A percentile compares a stretch with the other conserved stretches of the same genome.
Evolutionary conservation across 2,329 filamentous ascomycete species (phyloP).

Genomic region (Aspergillus piperis): DNA sequence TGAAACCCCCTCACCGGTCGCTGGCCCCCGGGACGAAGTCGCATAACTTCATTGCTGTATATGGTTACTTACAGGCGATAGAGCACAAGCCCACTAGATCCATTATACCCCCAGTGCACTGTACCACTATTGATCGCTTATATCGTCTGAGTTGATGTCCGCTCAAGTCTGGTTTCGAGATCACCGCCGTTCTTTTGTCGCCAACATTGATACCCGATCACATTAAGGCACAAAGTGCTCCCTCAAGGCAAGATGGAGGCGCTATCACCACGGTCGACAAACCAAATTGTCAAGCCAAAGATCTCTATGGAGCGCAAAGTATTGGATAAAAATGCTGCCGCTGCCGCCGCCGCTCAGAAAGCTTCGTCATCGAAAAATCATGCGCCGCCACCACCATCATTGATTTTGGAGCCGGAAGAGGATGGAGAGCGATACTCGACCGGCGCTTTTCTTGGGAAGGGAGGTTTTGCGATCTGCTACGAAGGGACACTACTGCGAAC

Average conservation of each 20-base stretch:
- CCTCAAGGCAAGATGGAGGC: conserved; percentile 45
- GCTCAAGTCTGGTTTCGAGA: conserved; percentile 16
- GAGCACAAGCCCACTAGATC: conserved; percentile 11
- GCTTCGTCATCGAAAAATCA: conserved; percentile 44
- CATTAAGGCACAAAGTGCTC: background rate
- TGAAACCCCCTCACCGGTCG: background rate
- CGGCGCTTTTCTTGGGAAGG: conserved; percentile 51
- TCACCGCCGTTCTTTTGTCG: conserved; percentile 1
- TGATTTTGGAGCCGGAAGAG: conserved; percentile 48
- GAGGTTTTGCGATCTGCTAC: conserved; percentile 54
- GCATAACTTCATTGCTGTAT: conserved; percentile 1
- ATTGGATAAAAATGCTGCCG: conserved; percentile 38
- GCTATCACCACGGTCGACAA: conserved; percentile 51
- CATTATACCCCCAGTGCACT: conserved; percentile 21
- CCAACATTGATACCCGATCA: conserved; percentile 4
- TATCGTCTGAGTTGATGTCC: conserved; percentile 24
- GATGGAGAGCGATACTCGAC: conserved; percentile 49
- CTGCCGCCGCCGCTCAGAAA: conserved; percentile 32
- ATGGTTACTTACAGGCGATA: background rate
- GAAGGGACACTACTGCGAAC: conserved; percentile 49
- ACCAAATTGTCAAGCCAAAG: conserved; percentile 48
- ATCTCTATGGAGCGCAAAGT: conserved; percentile 41
- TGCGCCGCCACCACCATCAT: conserved; percentile 47
- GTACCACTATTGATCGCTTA: conserved; percentile 16
- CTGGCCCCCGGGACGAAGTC: background rate